A percentile compares a stretch with the other conserved stretches of the same genome.
Conservation (phyloP, 129 eudicot species). For the Flaveria linearis region DNA sequence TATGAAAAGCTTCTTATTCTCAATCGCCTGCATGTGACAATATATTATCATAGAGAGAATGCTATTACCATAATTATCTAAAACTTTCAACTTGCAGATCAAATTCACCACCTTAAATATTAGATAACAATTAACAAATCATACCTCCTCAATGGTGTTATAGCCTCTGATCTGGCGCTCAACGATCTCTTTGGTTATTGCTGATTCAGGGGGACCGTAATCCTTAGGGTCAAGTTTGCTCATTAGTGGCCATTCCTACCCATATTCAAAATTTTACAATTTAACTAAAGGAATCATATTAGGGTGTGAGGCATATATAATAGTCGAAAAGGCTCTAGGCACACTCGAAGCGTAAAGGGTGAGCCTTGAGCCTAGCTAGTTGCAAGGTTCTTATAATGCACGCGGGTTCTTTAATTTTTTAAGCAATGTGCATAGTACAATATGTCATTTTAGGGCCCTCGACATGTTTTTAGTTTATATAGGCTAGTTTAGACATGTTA, state of each 20-base stretch:
- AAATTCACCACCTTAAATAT: neutral
- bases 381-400: too few species aligned
- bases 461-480: too few species aligned
- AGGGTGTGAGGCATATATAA: neutral
- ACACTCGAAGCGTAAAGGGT: too few species aligned
- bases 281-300: neutral
- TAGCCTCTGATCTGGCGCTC: conserved; percentile 52
- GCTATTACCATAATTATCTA: too few species aligned
- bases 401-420: too few species aligned
- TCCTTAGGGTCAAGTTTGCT: conserved; percentile 61
- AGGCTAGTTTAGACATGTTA: too few species aligned
- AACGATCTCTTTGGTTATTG: conserved; percentile 56
- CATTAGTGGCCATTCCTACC: conserved; percentile 79
- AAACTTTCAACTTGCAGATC: neutral
- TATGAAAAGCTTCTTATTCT: conserved; percentile 56
- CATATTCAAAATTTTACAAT: neutral
- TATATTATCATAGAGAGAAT: too few species aligned
- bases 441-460: too few species aligned
- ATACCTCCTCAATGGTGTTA: conserved; percentile 49
- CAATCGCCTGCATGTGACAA: conserved; percentile 48
- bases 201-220: conserved; percentile 76
- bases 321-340: too few species aligned
- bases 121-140: neutral
- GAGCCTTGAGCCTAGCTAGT: too few species aligned
- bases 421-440: too few species aligned